Evolutionary conservation across 345 rosid genomes (phyloP).

Genomic region (Brassica incana): DNA sequence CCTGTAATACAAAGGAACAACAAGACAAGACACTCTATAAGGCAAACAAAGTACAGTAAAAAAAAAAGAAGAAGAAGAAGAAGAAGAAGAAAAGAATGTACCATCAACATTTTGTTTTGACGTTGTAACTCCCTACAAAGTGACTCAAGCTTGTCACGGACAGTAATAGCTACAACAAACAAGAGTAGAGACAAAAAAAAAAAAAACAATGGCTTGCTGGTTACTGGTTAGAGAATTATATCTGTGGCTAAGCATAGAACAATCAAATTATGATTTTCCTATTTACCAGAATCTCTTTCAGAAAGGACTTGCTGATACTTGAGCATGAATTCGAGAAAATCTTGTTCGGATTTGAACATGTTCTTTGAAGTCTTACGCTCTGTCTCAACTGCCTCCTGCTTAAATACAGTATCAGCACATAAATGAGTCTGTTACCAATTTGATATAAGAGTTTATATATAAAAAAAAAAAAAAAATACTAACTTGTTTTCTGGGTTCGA

Average conservation of each 20-base stretch:
- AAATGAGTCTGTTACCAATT: not conserved
- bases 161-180: constrained; percentile 57
- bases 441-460: not conserved
- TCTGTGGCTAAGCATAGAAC: not conserved
- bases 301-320: constrained; percentile 88
- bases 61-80: not conserved
- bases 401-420: not conserved
- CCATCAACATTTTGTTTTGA: constrained; percentile 93
- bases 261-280: not conserved
- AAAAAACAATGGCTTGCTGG: constrained; percentile 4
- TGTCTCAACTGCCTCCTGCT: constrained; percentile 68
- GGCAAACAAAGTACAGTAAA: not conserved
- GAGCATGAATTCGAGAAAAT: constrained; percentile 77
- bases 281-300: constrained; percentile 80
- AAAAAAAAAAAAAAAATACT: constrained; percentile 27
- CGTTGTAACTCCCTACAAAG: constrained; percentile 92
- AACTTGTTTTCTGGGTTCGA: constrained; percentile 35
- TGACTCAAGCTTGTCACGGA: constrained; percentile 90
- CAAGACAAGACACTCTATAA: too few relatives aligned
- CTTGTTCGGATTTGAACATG: constrained; percentile 71
- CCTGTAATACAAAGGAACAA: constrained; percentile 48
- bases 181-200: not conserved
- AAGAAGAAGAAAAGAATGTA: constrained; percentile 28
- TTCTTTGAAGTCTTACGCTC: constrained; percentile 72
- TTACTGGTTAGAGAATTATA: not conserved